These are phyloP conservation scores for Kodamaea suecica DNA, from an alignment of 1,139 yeast species.

Conservation along the genomic window DNA sequence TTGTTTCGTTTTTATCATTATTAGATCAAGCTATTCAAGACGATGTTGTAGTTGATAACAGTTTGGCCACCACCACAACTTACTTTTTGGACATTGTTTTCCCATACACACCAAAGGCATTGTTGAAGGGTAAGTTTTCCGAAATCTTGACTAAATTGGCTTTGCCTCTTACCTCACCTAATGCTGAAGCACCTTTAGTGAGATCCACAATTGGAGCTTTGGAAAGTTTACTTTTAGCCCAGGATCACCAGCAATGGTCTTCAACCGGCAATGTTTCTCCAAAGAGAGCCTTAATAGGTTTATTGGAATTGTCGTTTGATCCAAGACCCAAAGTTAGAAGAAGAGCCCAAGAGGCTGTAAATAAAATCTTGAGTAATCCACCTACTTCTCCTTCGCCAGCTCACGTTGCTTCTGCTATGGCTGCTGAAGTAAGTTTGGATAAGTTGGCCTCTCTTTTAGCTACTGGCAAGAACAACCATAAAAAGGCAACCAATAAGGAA, in stretches of 20 bases:
- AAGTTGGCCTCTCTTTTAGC: slow-evolving; percentile 47
- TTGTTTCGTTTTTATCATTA: slow-evolving; percentile 77
- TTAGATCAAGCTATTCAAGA: slow-evolving; percentile 68
- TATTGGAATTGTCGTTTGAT: slow-evolving; percentile 78
- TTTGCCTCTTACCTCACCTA: slow-evolving; percentile 67
- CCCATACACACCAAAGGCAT: slow-evolving; percentile 67
- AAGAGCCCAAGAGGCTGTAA: slow-evolving; percentile 87
- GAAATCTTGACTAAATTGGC: slow-evolving; percentile 79
- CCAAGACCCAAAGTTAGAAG: slow-evolving; percentile 94
- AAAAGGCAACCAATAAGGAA: slow-evolving; percentile 45
- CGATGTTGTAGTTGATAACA: slow-evolving; percentile 53
- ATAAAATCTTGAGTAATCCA: slow-evolving; percentile 58
- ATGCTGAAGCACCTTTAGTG: slow-evolving; percentile 80
- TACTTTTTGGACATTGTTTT: slow-evolving; percentile 79
- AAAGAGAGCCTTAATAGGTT: slow-evolving; percentile 74
- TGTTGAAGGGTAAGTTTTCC: slow-evolving; percentile 69
- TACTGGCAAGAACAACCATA: slow-evolving; percentile 21
- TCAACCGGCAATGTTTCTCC: slow-evolving; percentile 61
- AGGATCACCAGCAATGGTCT: slow-evolving; percentile 75
- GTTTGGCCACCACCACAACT: slow-evolving; percentile 70
- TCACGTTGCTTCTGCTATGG: slow-evolving; percentile 69
- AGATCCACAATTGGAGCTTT: slow-evolving; percentile 84
- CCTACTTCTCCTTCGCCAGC: slow-evolving; percentile 80
- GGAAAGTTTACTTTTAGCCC: slow-evolving; percentile 75
- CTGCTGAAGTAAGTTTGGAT: slow-evolving; percentile 67